phyloP scores from a whole-genome alignment of 371 early-diverging fungal species.

The Mycotypha africana region DNA sequence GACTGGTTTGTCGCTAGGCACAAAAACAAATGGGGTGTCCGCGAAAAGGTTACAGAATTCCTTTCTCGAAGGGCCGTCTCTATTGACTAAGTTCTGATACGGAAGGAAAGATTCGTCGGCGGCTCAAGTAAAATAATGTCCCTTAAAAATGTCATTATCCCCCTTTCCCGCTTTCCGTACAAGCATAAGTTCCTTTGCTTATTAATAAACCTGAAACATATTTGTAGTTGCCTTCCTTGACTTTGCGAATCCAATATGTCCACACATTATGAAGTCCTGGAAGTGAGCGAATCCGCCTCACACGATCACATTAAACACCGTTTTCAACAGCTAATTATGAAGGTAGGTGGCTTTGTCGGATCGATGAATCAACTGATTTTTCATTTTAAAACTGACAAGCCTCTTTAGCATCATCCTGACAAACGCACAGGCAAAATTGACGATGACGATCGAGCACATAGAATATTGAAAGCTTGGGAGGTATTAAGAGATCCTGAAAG shows the following conservation, averaged over 20 bases:
- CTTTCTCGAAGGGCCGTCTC: slow-evolving; percentile 52
- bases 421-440: slow-evolving; percentile 14
- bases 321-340: slow-evolving; percentile 42
- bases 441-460: slow-evolving; percentile 18
- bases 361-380: no score
- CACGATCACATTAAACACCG: slow-evolving; percentile 37
- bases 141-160: no score
- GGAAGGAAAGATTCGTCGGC: slow-evolving; percentile 15
- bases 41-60: slow-evolving; percentile 59
- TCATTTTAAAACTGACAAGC: no score
- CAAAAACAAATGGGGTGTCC: slow-evolving; percentile 57
- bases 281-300: slow-evolving; percentile 32
- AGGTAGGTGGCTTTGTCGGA: slow-evolving; percentile 24
- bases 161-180: not conserved
- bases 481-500: slow-evolving; percentile 23
- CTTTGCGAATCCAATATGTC: slow-evolving; percentile 27
- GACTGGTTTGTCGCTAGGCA: slow-evolving; percentile 60
- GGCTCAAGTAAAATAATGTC: slow-evolving; percentile 6
- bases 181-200: no score
- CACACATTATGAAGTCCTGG: slow-evolving; percentile 38
- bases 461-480: slow-evolving; percentile 44
- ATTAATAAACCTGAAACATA: no score
- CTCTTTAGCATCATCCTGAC: slow-evolving; percentile 46
- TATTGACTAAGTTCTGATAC: no score
- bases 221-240: no score